These are phyloP conservation scores for Peltaster fructicola DNA, from an alignment of 2,329 filamentous ascomycete species.

Conservation along the genomic window DNA sequence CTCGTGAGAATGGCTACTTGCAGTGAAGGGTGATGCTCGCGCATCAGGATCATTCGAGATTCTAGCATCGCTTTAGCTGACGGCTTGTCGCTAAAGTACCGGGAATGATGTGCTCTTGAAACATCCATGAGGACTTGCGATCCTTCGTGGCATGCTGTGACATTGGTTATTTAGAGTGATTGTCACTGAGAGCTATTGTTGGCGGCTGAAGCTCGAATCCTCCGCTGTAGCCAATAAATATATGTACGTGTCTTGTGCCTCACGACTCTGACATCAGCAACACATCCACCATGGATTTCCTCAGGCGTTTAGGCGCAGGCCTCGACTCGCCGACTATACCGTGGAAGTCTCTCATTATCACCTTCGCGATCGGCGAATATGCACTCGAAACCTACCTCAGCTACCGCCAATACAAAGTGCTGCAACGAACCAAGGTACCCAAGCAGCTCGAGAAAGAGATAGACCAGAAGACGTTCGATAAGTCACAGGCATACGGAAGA, in stretches of 20 bases:
- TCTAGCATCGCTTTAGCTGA: too few species aligned
- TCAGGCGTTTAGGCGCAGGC: conserved; percentile 55
- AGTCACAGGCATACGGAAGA: conserved; percentile 69
- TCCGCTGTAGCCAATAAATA: too few species aligned
- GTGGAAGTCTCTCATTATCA: conserved; percentile 91
- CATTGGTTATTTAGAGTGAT: too few species aligned
- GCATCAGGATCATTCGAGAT: too few species aligned
- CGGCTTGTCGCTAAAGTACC: too few species aligned
- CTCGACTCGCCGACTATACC: conserved; percentile 87
- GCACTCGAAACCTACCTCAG: conserved; percentile 79
- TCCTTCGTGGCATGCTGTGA: too few species aligned
- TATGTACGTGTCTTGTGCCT: conserved; percentile 4
- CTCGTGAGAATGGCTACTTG: too few species aligned
- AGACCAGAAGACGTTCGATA: conserved; percentile 78
- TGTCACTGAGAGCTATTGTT: too few species aligned
- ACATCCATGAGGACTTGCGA: too few species aligned
- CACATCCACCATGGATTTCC: conserved; percentile 16
- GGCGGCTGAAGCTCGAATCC: too few species aligned
- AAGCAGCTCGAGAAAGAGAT: conserved; percentile 80
- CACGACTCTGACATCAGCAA: background rate
- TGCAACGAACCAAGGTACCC: conserved; percentile 63
- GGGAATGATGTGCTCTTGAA: too few species aligned
- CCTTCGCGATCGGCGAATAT: conserved; percentile 85
- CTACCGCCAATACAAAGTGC: conserved; percentile 72
- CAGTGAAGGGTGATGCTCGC: too few species aligned